These are phyloP conservation scores for Lyophyllum semitale DNA, from an alignment of 768 basidiomycete genomes.

Conservation along the genomic window DNA sequence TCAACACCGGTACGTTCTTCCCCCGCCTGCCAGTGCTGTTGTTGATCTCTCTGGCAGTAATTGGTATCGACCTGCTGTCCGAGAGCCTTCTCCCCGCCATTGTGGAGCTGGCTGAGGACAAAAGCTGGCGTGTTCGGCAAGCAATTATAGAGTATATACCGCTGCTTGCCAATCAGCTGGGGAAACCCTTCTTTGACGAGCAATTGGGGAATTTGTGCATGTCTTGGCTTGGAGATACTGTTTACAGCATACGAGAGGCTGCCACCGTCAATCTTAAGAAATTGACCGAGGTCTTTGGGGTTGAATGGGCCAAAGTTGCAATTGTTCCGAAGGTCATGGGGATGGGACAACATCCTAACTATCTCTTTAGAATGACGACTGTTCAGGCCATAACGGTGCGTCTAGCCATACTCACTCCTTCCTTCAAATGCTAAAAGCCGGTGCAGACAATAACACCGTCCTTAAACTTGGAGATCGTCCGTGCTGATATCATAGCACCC, in stretches of 20 bases:
- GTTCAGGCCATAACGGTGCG: conserved; percentile 96
- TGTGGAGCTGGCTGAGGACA: conserved; percentile 97
- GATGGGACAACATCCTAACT: conserved; percentile 97
- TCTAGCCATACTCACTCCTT: conserved; percentile 10
- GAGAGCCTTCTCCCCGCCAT: conserved; percentile 97
- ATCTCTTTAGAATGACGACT: conserved; percentile 97
- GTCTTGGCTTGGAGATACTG: conserved; percentile 98
- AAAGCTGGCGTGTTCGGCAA: conserved; percentile 99
- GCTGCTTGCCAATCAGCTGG: conserved; percentile 96
- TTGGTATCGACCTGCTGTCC: conserved; percentile 92
- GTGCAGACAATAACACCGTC: conserved; percentile 91
- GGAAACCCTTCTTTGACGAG: conserved; percentile 96
- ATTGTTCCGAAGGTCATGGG: conserved; percentile 97
- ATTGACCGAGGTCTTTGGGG: conserved; percentile 96
- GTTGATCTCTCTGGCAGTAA: conserved; percentile 58
- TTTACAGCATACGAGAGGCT: conserved; percentile 98
- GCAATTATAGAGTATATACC: conserved; percentile 99
- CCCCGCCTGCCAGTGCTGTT: conserved; percentile 14
- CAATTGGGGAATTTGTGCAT: conserved; percentile 96
- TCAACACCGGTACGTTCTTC: conserved; percentile 76
- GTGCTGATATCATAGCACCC: conserved; percentile 80
- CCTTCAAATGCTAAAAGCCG: conserved; percentile 7
- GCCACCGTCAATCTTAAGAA: conserved; percentile 97
- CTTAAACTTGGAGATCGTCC: conserved; percentile 80
- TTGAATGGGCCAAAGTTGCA: conserved; percentile 92